Evolutionary conservation across 371 early-diverging fungal species (phyloP).

Genomic region (Zychaea mexicana): DNA sequence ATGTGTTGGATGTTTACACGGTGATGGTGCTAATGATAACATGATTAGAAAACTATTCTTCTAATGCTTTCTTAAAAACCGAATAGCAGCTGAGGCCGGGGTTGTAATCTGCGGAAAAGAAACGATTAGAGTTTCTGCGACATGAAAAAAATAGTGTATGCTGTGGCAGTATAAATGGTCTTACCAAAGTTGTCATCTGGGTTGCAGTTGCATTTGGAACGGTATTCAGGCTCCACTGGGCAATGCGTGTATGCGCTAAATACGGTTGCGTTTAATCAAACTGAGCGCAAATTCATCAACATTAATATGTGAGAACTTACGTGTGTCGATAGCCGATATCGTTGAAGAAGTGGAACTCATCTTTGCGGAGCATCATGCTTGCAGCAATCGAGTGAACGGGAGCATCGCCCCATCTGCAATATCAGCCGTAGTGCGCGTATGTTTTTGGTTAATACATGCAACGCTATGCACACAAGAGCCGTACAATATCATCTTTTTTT

Average conservation of each 20-base stretch:
- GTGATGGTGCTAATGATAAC: no score
- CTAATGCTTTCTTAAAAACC: slow-evolving; percentile 12
- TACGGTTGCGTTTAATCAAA: slow-evolving; percentile 31
- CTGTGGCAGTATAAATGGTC: neutral
- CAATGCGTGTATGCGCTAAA: slow-evolving; percentile 81
- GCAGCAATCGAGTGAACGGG: slow-evolving; percentile 96
- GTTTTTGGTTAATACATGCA: neutral
- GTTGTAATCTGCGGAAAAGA: slow-evolving; percentile 13
- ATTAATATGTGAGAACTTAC: slow-evolving; percentile 40
- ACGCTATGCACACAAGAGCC: slow-evolving; percentile 20
- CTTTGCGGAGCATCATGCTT: slow-evolving; percentile 75
- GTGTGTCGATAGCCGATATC: slow-evolving; percentile 72
- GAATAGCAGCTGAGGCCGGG: slow-evolving; percentile 22
- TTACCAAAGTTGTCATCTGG: slow-evolving; percentile 56
- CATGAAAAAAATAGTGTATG: neutral
- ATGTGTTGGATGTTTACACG: neutral
- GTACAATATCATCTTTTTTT: neutral
- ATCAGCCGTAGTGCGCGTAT: neutral
- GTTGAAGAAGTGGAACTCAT: slow-evolving; percentile 90
- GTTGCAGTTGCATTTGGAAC: slow-evolving; percentile 60
- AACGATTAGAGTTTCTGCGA: no score
- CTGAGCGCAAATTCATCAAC: neutral
- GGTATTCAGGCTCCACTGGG: slow-evolving; percentile 56
- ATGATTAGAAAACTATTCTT: neutral
- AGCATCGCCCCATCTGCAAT: slow-evolving; percentile 90